Evolutionary conservation across 2,329 filamentous ascomycete species (phyloP), one percentile per base, ranked within the genome.

Genomic region (Tolypocladium nubicola): DNA sequence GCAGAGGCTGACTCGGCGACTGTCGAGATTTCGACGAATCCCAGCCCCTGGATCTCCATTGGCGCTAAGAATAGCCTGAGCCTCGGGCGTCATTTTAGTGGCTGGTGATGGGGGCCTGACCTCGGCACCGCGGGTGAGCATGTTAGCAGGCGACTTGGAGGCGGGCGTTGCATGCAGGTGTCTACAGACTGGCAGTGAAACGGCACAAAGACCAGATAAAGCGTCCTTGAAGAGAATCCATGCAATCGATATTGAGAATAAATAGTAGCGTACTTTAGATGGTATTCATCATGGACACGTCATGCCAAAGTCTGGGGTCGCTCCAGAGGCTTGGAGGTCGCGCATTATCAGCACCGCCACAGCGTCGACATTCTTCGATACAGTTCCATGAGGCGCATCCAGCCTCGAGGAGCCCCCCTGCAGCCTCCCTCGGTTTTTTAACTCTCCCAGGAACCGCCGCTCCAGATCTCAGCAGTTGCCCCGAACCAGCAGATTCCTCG

Each of bases 301-400:
- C 13, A 23, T 26, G 47, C 19, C 13, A 3, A 35, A 21, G 19
- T 11, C 30, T 10, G 30, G 30, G 30, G 47, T 35, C 16, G 47
- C 19, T 7, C 10, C 19, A 5, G 6, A 19, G 19, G 4, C 8
- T 26, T 1, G 16, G 23, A 45, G 41, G 61, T 58, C 54, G 45
- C 45, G 53, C 61, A 54, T 47, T 59, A 61, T 56, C 58, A 45
- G 68, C 69, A 72, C 70, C 68, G 70, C 71, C 71, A 73, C 71
- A 67, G 60, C 63, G 65, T 74, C 72, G 68, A 73, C 66, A 56
- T 69, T 69, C 71, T 74, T 74, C 72, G 65, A 74, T 70, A 66
- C 65, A 67, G 59, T 74, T 74, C 72, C 71, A 73, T 74, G 72
- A 71, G 71, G 70, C 71, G 71, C 68, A 69, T 59, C 63, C 62